These are phyloP conservation scores for Penicillium cosmopolitanum DNA, from an alignment of 495 filamentous ascomycete genomes.

Conservation along the genomic window DNA sequence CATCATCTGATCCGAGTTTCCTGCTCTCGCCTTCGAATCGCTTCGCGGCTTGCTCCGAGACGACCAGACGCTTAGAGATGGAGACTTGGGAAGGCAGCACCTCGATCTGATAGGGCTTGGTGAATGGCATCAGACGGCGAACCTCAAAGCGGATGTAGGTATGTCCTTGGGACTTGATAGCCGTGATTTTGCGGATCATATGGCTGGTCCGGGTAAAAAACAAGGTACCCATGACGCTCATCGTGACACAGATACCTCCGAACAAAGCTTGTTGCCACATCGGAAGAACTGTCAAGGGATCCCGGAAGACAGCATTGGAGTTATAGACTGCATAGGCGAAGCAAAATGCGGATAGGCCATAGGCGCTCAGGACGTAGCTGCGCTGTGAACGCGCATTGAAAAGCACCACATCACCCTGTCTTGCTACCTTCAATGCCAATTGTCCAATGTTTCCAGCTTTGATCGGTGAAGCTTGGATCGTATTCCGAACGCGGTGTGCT, in stretches of 20 bases:
- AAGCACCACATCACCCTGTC: slow-evolving; percentile 48
- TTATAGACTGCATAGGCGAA: slow-evolving; percentile 59
- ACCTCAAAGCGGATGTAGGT: slow-evolving; percentile 41
- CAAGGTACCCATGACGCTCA: slow-evolving; percentile 49
- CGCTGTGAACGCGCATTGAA: slow-evolving; percentile 66
- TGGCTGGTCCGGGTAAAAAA: slow-evolving; percentile 41
- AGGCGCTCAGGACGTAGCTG: slow-evolving; percentile 59
- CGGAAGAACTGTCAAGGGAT: slow-evolving; percentile 37
- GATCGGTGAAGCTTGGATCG: slow-evolving; percentile 3
- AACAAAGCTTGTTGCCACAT: slow-evolving; percentile 45
- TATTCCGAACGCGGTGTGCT: slow-evolving; percentile 2
- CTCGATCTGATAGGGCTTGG: slow-evolving; percentile 41
- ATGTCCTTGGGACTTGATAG: slow-evolving; percentile 36
- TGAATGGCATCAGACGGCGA: slow-evolving; percentile 47
- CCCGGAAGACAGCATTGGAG: slow-evolving; percentile 47
- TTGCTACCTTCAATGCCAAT: slow-evolving; percentile 41
- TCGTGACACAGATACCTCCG: slow-evolving; percentile 46
- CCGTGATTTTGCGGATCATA: slow-evolving; percentile 41
- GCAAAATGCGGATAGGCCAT: slow-evolving; percentile 58
- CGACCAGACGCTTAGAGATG: slow-evolving; percentile 28
- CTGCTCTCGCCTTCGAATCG: slow-evolving; percentile 26
- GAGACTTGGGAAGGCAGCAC: slow-evolving; percentile 43
- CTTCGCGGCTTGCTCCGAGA: slow-evolving; percentile 25
- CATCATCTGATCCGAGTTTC: slow-evolving; percentile 19
- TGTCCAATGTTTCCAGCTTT: slow-evolving; percentile 32